Conservation (phyloP, 805 yeast species). For the Candida ovalis region DNA sequence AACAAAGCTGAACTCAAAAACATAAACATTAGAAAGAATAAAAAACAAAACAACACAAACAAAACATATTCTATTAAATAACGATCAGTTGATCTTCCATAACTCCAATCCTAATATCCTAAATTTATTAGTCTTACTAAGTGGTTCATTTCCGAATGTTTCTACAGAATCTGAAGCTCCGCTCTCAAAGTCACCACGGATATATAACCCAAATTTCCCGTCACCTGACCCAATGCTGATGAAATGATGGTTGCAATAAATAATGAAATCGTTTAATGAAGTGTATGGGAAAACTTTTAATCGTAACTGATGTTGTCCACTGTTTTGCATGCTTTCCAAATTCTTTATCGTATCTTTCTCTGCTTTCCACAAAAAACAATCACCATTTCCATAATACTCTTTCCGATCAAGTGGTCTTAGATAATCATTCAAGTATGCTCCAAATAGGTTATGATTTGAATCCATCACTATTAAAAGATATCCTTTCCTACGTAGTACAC, state of each 20-base stretch:
- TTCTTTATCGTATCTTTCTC: constrained; percentile 40
- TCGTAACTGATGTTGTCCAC: constrained; percentile 34
- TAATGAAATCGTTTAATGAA: constrained; percentile 79
- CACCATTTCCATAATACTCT: constrained; percentile 89
- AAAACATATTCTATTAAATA: not conserved
- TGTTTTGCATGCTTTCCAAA: constrained; percentile 12
- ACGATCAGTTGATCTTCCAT: constrained; percentile 58
- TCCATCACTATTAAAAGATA: constrained; percentile 75
- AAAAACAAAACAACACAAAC: not conserved
- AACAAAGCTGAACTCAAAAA: too few species aligned
- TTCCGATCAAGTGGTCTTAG: constrained; percentile 67
- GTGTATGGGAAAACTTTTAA: constrained; percentile 85
- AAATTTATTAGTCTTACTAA: constrained; percentile 55
- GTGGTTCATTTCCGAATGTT: constrained; percentile 87
- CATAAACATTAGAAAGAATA: too few species aligned
- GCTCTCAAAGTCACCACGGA: constrained; percentile 64
- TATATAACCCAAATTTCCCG: constrained; percentile 90
- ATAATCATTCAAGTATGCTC: constrained; percentile 73
- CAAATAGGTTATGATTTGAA: constrained; percentile 59
- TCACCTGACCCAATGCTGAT: constrained; percentile 88
- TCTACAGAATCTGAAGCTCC: constrained; percentile 79
- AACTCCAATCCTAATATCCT: constrained; percentile 74
- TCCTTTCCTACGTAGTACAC: constrained; percentile 42
- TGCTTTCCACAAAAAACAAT: constrained; percentile 88
- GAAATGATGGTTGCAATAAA: constrained; percentile 74